Conservation (phyloP, 139 green algal genomes). For the Micromonas pusilla region DNA sequence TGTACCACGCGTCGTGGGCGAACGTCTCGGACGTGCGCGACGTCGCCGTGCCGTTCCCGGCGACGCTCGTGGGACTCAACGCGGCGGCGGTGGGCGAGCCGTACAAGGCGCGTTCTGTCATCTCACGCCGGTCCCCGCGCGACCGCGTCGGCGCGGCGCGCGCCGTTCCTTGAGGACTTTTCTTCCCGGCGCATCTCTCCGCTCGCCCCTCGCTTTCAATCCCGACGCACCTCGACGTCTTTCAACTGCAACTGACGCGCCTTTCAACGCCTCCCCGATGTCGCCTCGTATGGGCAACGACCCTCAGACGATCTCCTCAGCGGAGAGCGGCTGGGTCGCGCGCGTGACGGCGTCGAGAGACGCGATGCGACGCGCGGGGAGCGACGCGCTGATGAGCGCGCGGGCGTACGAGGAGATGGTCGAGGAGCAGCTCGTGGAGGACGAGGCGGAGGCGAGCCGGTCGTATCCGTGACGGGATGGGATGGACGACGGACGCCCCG, state of each 20-base stretch:
- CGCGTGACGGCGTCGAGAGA: background rate
- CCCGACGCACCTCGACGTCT: too few species aligned
- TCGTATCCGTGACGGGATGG: background rate
- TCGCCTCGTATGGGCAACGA: too few species aligned
- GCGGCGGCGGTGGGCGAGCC: background rate
- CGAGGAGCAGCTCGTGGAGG: background rate
- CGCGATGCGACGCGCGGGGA: background rate
- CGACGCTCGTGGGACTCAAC: background rate
- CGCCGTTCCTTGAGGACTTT: too few species aligned
- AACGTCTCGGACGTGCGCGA: background rate
- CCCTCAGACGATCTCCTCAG: background rate
- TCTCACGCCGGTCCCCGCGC: too few species aligned
- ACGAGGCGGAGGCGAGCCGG: background rate
- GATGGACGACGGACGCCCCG: background rate
- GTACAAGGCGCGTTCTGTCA: too few species aligned
- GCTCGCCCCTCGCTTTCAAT: too few species aligned
- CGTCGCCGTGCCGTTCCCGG: background rate
- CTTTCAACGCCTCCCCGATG: too few species aligned
- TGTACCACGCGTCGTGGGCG: constrained; percentile 15
- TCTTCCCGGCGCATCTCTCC: too few species aligned
- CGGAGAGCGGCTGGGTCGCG: background rate
- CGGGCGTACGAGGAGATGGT: background rate
- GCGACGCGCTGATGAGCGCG: background rate
- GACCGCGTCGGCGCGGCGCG: too few species aligned
- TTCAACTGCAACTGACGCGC: too few species aligned